Conservation (phyloP, 257 asterid genomes). For the Prunella vulgaris region DNA sequence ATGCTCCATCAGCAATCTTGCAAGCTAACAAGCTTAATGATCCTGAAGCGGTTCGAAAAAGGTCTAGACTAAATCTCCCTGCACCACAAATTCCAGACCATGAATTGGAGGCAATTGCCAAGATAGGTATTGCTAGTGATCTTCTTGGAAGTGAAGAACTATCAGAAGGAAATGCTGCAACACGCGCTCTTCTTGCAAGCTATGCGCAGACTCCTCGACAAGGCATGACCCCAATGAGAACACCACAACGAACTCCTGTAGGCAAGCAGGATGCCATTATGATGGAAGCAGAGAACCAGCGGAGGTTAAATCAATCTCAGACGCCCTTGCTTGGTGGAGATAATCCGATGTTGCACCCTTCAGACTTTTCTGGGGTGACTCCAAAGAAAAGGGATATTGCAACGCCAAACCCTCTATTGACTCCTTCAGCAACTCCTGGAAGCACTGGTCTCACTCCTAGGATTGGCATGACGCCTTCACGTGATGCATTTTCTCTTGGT, state of each 20-base stretch:
- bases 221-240: slow-evolving; percentile 86
- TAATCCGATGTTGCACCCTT: slow-evolving; percentile 88
- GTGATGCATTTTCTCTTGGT: slow-evolving; percentile 61
- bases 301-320: slow-evolving; percentile 77
- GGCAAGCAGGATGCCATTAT: slow-evolving; percentile 88
- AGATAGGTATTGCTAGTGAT: slow-evolving; percentile 91
- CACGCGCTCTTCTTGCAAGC: slow-evolving; percentile 87
- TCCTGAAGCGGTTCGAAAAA: slow-evolving; percentile 86
- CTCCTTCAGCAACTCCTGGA: slow-evolving; percentile 94
- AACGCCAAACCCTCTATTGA: slow-evolving; percentile 93
- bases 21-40: slow-evolving; percentile 97
- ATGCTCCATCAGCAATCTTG: slow-evolving; percentile 87
- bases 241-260: slow-evolving; percentile 95
- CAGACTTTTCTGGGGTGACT: slow-evolving; percentile 99
- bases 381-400: slow-evolving; percentile 82
- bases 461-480: slow-evolving; percentile 80
- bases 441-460: slow-evolving; percentile 71
- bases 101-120: slow-evolving; percentile 95
- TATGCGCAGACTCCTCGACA: slow-evolving; percentile 85
- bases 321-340: slow-evolving; percentile 99
- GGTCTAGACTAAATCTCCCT: slow-evolving; percentile 82
- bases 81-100: slow-evolving; percentile 97
- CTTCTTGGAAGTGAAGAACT: slow-evolving; percentile 79
- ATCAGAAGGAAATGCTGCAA: slow-evolving; percentile 86
- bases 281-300: slow-evolving; percentile 98